phyloP scores from a whole-genome alignment of 371 early-diverging fungal species.

The Blakeslea trispora region DNA sequence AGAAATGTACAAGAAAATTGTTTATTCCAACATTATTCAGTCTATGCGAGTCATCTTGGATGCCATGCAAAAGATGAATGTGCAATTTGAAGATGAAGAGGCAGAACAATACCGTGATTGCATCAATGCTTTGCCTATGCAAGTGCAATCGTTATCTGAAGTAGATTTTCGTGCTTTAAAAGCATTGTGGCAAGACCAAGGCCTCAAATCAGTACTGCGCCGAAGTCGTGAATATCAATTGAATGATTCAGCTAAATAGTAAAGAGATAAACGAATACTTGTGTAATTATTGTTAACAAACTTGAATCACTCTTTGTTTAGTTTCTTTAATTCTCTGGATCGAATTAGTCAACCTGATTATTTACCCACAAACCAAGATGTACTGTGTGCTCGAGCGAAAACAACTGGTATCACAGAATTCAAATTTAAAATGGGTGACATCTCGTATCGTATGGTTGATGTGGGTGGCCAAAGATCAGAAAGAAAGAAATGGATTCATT shows the following conservation, averaged over 20 bases:
- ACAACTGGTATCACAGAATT: constrained; percentile 84
- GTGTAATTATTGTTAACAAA: too few species aligned
- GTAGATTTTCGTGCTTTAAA: constrained; percentile 78
- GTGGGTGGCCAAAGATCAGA: constrained; percentile 88
- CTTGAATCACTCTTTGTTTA: constrained; percentile 9
- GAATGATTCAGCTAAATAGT: constrained; percentile 82
- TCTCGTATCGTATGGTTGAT: constrained; percentile 83
- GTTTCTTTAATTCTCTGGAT: constrained; percentile 92
- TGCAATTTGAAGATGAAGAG: constrained; percentile 48
- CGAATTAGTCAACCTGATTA: constrained; percentile 75
- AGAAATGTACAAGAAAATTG: constrained; percentile 89
- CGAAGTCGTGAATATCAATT: constrained; percentile 81
- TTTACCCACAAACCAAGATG: constrained; percentile 79
- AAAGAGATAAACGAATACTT: constrained; percentile 30
- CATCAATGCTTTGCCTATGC: constrained; percentile 34
- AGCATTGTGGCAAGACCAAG: constrained; percentile 81
- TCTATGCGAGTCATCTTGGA: constrained; percentile 93
- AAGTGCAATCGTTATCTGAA: constrained; percentile 70
- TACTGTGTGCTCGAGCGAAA: constrained; percentile 71
- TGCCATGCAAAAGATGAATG: constrained; percentile 86
- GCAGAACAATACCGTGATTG: constrained; percentile 24
- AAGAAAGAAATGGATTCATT: constrained; percentile 91
- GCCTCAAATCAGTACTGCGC: constrained; percentile 72
- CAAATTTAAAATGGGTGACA: constrained; percentile 68
- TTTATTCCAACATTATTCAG: constrained; percentile 93